Percentiles rank a stretch among this genome's conserved stretches.
Evolutionary conservation across 2,329 filamentous ascomycete species (phyloP).

Genomic region (Ophiostoma himal-ulmi): DNA sequence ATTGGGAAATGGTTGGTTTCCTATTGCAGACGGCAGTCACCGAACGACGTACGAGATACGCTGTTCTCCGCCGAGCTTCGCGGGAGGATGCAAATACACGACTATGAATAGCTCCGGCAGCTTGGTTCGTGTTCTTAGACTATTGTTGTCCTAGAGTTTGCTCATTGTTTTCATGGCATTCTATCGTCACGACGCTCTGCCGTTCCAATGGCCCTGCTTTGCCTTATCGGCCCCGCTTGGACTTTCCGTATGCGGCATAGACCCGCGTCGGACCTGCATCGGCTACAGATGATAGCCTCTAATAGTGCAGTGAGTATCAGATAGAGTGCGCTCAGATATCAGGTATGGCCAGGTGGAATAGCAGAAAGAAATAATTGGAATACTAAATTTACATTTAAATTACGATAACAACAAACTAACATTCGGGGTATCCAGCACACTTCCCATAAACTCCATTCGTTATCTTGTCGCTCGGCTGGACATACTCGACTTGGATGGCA

Average conservation of each 20-base stretch:
- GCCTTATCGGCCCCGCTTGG: constrained; percentile 15
- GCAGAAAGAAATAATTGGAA: not conserved
- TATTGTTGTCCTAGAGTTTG: not conserved
- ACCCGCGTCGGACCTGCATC: constrained; percentile 1
- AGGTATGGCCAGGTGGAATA: not conserved
- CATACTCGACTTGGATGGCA: not conserved
- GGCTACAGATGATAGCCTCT: not conserved
- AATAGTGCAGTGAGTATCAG: not conserved
- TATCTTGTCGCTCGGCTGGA: not conserved
- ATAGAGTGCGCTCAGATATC: too few relatives aligned
- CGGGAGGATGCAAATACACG: not conserved
- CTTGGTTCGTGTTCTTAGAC: not conserved
- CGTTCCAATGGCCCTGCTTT: not conserved
- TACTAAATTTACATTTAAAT: not conserved
- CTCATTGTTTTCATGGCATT: not conserved
- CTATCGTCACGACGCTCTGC: not conserved
- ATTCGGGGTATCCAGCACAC: not conserved
- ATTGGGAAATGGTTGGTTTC: not conserved
- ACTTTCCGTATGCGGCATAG: not conserved
- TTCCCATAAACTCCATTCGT: not conserved
- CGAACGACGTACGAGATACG: not conserved
- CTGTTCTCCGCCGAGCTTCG: not conserved
- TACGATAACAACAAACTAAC: not conserved
- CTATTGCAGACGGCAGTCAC: not conserved
- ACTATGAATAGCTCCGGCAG: not conserved